Conservation (phyloP, 2,329 filamentous ascomycete genomes). For the Clonostachys byssicola region DNA sequence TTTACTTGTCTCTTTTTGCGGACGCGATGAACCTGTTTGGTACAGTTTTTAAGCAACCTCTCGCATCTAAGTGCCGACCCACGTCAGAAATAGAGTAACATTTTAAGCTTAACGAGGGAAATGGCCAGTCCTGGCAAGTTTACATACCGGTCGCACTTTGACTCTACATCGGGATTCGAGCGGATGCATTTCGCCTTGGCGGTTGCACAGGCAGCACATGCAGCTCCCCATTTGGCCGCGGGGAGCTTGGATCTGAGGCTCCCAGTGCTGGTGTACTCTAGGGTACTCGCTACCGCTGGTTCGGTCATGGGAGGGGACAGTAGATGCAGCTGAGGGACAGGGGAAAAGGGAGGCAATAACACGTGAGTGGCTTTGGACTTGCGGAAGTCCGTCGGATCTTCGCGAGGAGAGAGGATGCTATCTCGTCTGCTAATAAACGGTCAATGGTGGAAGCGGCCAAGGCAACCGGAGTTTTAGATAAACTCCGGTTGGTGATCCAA, state of each 20-base stretch:
- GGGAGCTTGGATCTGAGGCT: conserved; percentile 14
- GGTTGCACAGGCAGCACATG: conserved; percentile 40
- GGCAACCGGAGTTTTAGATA: background rate
- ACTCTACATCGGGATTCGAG: conserved; percentile 22
- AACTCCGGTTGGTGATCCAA: background rate
- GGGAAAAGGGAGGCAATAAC: too few species aligned
- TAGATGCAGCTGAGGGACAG: too few species aligned
- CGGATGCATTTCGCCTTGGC: conserved; percentile 48
- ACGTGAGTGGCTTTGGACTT: too few species aligned
- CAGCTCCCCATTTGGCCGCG: conserved; percentile 43
- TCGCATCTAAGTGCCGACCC: conserved; percentile 30
- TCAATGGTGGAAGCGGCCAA: too few species aligned
- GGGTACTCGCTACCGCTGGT: too few species aligned
- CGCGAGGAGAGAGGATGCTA: too few species aligned
- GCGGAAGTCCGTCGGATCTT: too few species aligned
- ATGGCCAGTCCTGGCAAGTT: background rate
- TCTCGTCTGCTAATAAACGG: too few species aligned
- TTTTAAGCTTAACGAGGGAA: background rate
- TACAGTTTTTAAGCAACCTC: conserved; percentile 41
- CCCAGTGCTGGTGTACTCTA: too few species aligned
- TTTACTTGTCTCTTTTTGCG: conserved; percentile 46
- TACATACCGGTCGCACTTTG: conserved; percentile 41
- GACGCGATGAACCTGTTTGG: conserved; percentile 39
- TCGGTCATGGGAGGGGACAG: too few species aligned
- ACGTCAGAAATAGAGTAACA: background rate